Conservation (phyloP, 305 asterid species). For the Solanum hybrid region DNA sequence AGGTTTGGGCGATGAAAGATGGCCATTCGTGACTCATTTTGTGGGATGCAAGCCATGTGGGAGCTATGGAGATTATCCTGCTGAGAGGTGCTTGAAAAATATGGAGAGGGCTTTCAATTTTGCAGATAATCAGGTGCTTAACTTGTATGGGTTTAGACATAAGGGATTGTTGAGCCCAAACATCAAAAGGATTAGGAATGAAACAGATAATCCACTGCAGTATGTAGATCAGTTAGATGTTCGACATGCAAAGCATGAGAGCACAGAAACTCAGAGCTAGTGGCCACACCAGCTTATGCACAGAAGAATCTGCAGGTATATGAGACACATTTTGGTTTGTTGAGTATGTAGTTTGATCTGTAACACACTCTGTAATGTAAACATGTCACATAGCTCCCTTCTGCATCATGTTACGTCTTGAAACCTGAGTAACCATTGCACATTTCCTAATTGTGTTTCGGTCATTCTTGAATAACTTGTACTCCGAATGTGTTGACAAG, state of each 20-base stretch:
- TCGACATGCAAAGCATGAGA: slow-evolving; percentile 11
- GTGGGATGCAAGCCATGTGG: slow-evolving; percentile 23
- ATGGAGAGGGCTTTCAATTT: slow-evolving; percentile 23
- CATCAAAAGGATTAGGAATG: slow-evolving; percentile 18
- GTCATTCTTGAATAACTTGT: background rate
- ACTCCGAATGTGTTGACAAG: background rate
- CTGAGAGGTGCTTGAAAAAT: slow-evolving; percentile 17
- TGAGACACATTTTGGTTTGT: background rate
- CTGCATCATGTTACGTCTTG: background rate
- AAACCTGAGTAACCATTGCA: background rate
- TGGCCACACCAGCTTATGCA: background rate
- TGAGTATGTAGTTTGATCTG: background rate
- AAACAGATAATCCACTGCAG: slow-evolving; percentile 10
- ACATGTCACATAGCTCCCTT: background rate
- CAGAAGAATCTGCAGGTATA: slow-evolving; percentile 1
- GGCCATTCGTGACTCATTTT: slow-evolving; percentile 22
- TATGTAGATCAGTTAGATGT: slow-evolving; percentile 13
- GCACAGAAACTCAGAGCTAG: slow-evolving; percentile 3
- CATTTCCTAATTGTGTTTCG: background rate
- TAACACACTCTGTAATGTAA: background rate
- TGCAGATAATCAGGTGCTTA: slow-evolving; percentile 20
- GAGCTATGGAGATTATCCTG: slow-evolving; percentile 19
- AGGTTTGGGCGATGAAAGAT: slow-evolving; percentile 18
- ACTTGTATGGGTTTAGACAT: slow-evolving; percentile 18
- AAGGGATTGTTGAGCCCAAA: slow-evolving; percentile 18